Percentiles rank a stretch among this genome's conserved stretches.
Evolutionary conservation across 129 eudicot species (phyloP).

Genomic region (Helianthus annuus): HanXRQr2.0-SUNRISE NC_035445.2:172948477-172948976

Average conservation of each 20-base stretch:
- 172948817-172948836: neutral
- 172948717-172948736: slow-evolving; percentile 59
- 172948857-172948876: neutral
- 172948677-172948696: slow-evolving; percentile 54
- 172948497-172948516: neutral
- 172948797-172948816: slow-evolving; percentile 53
- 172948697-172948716: slow-evolving; percentile 84
- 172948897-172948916: neutral
- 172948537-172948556: neutral
- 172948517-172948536: neutral
- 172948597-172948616: neutral
- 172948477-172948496: neutral
- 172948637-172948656: slow-evolving; percentile 11
- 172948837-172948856: neutral
- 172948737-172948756: slow-evolving; percentile 58
- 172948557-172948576: neutral
- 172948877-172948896: slow-evolving; percentile 3
- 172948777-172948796: slow-evolving; percentile 74
- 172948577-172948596: neutral
- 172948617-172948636: slow-evolving; percentile 11
- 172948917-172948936: neutral
- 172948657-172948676: neutral
- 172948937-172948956: neutral
- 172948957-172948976: neutral
- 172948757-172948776: slow-evolving; percentile 36